phyloP scores from a whole-genome alignment of 495 filamentous ascomycete species.

The Cetradonia linearis region DNA sequence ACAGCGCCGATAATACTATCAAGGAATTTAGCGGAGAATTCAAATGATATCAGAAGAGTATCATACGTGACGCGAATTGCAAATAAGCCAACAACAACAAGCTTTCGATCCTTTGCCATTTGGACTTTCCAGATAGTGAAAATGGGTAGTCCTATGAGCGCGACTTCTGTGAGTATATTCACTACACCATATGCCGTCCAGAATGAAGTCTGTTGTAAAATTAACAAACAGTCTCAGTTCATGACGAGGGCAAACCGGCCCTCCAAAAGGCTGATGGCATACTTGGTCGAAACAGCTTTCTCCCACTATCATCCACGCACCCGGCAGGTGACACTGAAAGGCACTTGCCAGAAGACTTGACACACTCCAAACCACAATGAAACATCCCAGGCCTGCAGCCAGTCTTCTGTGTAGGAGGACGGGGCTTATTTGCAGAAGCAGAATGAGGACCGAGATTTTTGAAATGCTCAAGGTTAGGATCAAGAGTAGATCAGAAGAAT shows the following conservation, averaged over 20 bases:
- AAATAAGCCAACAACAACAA: conserved; percentile 29
- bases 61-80: conserved; percentile 32
- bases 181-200: conserved; percentile 33
- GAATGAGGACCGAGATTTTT: conserved; percentile 31
- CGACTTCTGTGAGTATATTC: conserved; percentile 35
- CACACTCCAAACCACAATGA: conserved; percentile 30
- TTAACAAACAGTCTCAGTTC: conserved; percentile 8
- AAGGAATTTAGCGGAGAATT: neutral
- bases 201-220: conserved; percentile 28
- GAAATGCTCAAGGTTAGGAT: conserved; percentile 28
- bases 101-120: conserved; percentile 28
- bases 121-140: conserved; percentile 32
- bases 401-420: conserved; percentile 23
- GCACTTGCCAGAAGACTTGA: conserved; percentile 30
- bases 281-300: conserved; percentile 33
- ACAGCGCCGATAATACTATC: conserved; percentile 28
- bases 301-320: conserved; percentile 33
- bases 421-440: conserved; percentile 25
- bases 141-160: conserved; percentile 33
- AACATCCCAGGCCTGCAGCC: conserved; percentile 23
- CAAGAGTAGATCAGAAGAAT: conserved; percentile 30
- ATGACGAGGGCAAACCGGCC: neutral
- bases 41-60: neutral
- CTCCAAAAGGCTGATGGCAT: conserved; percentile 10
- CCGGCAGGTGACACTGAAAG: conserved; percentile 35